Evolutionary conservation across 176 grass and related monocot species (phyloP).

Genomic region (Tillandsia leiboldiana): DNA sequence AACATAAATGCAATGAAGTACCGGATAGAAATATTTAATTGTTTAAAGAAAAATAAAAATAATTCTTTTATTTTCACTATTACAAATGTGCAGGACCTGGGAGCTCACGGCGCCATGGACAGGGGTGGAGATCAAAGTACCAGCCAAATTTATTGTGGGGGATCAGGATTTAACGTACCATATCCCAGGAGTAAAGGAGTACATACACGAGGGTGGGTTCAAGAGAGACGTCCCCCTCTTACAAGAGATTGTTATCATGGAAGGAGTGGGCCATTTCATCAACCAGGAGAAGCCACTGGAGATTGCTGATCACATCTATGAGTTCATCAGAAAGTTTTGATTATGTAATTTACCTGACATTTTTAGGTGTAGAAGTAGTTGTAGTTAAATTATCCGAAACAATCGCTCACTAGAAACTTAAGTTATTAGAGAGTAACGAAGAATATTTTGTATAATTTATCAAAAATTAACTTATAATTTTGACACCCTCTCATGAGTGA

Average conservation of each 20-base stretch:
- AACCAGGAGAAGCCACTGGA: slow-evolving; percentile 40
- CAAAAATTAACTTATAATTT: too few relatives aligned
- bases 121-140: slow-evolving; percentile 24
- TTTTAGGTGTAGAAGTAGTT: too few relatives aligned
- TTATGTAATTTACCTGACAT: neutral
- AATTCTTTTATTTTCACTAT: neutral
- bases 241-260: slow-evolving; percentile 22
- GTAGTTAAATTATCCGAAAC: too few relatives aligned
- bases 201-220: slow-evolving; percentile 34
- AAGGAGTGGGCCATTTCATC: slow-evolving; percentile 45
- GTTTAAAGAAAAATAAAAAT: neutral
- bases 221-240: slow-evolving; percentile 35
- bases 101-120: slow-evolving; percentile 35
- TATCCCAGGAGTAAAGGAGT: slow-evolving; percentile 35
- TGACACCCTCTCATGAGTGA: too few relatives aligned
- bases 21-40: neutral
- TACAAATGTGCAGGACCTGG: slow-evolving; percentile 29
- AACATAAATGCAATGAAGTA: neutral
- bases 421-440: too few relatives aligned
- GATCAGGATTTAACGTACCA: slow-evolving; percentile 34
- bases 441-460: too few relatives aligned
- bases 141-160: slow-evolving; percentile 35
- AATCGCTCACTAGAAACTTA: too few relatives aligned
- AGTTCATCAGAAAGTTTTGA: slow-evolving; percentile 30
- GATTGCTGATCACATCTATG: slow-evolving; percentile 23